phyloP scores from a whole-genome alignment of 169 alveolate genomes.

The Theileria orientalis region DNA sequence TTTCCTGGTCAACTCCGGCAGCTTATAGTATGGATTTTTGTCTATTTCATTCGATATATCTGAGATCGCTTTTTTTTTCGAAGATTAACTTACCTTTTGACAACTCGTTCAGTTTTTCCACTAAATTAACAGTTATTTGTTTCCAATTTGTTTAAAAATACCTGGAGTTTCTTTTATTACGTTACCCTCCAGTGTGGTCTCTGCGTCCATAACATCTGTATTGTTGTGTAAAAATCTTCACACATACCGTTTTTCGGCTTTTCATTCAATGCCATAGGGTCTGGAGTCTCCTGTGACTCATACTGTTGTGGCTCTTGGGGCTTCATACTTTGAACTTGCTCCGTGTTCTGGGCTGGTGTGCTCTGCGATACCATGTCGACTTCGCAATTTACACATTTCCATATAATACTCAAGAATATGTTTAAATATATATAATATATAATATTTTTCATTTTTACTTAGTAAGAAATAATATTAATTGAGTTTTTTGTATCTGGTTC shows the following conservation, averaged over 20 bases:
- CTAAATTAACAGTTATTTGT: background rate
- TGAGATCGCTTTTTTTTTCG: background rate
- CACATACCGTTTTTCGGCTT: background rate
- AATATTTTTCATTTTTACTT: background rate
- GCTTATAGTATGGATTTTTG: conserved; percentile 50
- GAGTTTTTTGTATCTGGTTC: background rate
- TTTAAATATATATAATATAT: background rate
- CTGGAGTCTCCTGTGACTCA: background rate
- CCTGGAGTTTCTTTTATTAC: conserved; percentile 15
- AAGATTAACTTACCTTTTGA: conserved; percentile 27
- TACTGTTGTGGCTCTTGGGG: background rate
- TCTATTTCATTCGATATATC: conserved; percentile 42
- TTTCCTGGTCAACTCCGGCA: conserved; percentile 54
- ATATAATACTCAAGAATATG: background rate
- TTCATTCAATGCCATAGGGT: too few species aligned
- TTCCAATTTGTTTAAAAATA: background rate
- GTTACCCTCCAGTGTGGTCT: background rate
- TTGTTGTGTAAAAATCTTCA: background rate
- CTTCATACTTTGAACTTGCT: background rate
- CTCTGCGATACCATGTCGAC: conserved; percentile 1
- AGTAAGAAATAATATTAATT: background rate
- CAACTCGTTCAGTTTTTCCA: conserved; percentile 53
- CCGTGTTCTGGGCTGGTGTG: background rate
- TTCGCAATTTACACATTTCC: background rate
- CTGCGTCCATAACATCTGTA: background rate